A percentile compares a stretch with the other conserved stretches of the same genome.
Conservation (phyloP, 352 stramenopile species). For the Globisporangium camurandrum region DNA sequence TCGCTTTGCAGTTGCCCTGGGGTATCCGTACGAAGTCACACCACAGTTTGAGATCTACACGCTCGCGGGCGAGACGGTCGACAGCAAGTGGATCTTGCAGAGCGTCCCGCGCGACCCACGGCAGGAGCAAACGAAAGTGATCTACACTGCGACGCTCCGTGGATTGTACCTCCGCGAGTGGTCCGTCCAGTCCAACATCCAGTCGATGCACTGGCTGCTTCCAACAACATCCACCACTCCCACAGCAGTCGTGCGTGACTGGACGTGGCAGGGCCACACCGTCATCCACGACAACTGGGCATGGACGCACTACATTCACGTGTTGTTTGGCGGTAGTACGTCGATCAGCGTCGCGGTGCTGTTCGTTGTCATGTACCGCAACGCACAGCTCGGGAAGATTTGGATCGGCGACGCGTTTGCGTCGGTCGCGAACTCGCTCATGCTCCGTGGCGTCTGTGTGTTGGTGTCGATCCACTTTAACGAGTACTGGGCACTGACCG, state of each 20-base stretch:
- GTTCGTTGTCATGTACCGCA: conserved; percentile 22
- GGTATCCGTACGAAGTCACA: conserved; percentile 20
- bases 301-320: conserved; percentile 22
- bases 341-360: conserved; percentile 22
- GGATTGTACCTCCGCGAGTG: conserved; percentile 25
- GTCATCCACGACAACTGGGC: conserved; percentile 13
- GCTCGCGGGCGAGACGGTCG: neutral
- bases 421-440: conserved; percentile 22
- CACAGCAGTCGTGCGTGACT: conserved; percentile 5
- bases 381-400: conserved; percentile 18
- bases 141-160: conserved; percentile 21
- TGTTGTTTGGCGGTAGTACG: conserved; percentile 19
- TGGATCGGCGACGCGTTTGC: conserved; percentile 38
- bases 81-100: neutral
- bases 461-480: conserved; percentile 28
- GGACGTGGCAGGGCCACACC: neutral
- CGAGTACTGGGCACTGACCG: conserved; percentile 25
- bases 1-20: conserved; percentile 10
- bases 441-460: conserved; percentile 25
- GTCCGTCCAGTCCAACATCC: conserved; percentile 29
- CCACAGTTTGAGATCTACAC: neutral
- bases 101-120: conserved; percentile 1
- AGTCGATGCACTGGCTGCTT: conserved; percentile 16
- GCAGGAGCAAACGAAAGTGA: neutral
- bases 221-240: conserved; percentile 13